Percentiles rank a stretch among this genome's conserved stretches.
Conservation (phyloP, 2,329 filamentous ascomycete species). For the Aspergillus ochraceus region DNA sequence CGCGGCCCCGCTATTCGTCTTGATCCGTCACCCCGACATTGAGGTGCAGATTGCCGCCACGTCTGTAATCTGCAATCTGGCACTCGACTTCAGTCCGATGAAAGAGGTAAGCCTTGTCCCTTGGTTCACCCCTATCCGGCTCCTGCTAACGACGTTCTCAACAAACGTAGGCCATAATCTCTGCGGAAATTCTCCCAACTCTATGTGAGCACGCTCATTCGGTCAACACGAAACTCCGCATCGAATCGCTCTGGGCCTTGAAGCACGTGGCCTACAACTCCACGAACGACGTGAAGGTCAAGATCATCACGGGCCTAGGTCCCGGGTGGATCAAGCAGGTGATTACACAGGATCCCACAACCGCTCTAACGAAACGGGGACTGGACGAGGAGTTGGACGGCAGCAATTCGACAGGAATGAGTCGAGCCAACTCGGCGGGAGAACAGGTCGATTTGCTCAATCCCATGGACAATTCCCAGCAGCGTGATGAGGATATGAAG, state of each 20-base stretch:
- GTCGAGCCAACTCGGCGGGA: conserved; percentile 59
- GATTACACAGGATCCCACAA: conserved; percentile 60
- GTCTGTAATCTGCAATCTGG: conserved; percentile 78
- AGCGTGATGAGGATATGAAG: conserved; percentile 33
- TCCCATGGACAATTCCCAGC: conserved; percentile 40
- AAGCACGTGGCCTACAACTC: conserved; percentile 83
- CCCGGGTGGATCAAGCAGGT: conserved; percentile 78
- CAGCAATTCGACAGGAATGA: conserved; percentile 48
- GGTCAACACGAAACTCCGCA: conserved; percentile 71
- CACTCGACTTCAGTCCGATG: conserved; percentile 88
- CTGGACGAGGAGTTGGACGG: conserved; percentile 34
- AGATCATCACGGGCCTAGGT: conserved; percentile 73
- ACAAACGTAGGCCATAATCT: conserved; percentile 63
- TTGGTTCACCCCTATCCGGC: neutral
- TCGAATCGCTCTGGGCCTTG: conserved; percentile 89
- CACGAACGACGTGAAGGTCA: conserved; percentile 70
- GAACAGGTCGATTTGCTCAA: conserved; percentile 62
- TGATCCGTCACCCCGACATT: conserved; percentile 72
- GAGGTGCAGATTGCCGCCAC: conserved; percentile 86
- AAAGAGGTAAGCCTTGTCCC: conserved; percentile 64
- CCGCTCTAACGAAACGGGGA: conserved; percentile 27
- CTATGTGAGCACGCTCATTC: conserved; percentile 85
- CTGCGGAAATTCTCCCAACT: conserved; percentile 71
- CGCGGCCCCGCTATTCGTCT: conserved; percentile 70
- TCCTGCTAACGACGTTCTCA: neutral